A percentile compares a stretch with the other conserved stretches of the same genome.
phyloP scores from a whole-genome alignment of 768 basidiomycete species.

The Suillus weaverae region DNA sequence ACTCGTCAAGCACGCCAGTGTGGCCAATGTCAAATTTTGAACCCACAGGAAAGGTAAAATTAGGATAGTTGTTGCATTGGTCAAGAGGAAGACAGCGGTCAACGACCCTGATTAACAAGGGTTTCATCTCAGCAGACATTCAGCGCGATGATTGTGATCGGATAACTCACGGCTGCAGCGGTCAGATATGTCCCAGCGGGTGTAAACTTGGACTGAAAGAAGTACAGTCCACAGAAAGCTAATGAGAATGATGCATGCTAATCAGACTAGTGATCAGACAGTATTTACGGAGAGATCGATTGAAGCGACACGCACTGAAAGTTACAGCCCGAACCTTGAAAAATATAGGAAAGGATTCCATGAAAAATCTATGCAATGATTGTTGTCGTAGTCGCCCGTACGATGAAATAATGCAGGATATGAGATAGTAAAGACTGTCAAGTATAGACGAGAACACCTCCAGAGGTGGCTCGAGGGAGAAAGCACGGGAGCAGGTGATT shows the following conservation, averaged over 20 bases:
- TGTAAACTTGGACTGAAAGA: constrained; percentile 45
- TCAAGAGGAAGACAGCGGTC: constrained; percentile 44
- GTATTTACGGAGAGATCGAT: not conserved
- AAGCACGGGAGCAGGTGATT: not conserved
- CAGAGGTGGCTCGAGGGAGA: constrained; percentile 8
- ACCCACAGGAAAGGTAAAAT: constrained; percentile 46
- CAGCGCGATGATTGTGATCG: not conserved
- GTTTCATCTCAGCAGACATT: not conserved
- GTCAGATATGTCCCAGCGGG: constrained; percentile 48
- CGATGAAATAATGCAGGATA: not conserved
- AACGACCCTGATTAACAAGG: constrained; percentile 39
- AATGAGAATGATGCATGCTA: constrained; percentile 44
- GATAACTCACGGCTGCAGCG: constrained; percentile 44
- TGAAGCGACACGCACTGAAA: constrained; percentile 25
- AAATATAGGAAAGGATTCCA: constrained; percentile 33
- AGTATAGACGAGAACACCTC: constrained; percentile 18
- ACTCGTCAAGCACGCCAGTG: constrained; percentile 2
- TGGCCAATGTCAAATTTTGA: constrained; percentile 3
- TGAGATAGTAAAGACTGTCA: not conserved
- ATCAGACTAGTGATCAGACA: not conserved
- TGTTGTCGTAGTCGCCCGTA: not conserved
- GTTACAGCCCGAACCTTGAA: constrained; percentile 29
- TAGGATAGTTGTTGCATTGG: constrained; percentile 40
- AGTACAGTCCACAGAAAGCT: constrained; percentile 51
- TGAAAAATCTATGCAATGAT: constrained; percentile 6